phyloP scores from a whole-genome alignment of 345 rosid species.

The Citrus glauca region DNA sequence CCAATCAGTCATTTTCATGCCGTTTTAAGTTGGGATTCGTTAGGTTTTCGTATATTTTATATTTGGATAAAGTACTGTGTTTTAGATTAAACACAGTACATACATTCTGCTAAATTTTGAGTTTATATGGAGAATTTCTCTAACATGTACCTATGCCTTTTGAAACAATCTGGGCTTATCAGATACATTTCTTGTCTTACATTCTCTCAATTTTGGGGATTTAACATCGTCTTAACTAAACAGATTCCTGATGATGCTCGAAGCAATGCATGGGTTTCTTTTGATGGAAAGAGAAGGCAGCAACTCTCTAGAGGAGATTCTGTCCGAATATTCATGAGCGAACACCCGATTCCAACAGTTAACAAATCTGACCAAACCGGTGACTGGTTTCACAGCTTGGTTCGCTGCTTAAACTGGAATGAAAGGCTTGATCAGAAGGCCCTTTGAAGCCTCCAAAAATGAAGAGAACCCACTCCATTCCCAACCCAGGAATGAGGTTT shows the following conservation, averaged over 20 bases:
- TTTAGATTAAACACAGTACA: background rate
- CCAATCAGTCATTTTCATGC: background rate
- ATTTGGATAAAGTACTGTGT: no score
- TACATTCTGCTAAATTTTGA: background rate
- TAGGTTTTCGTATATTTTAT: background rate
- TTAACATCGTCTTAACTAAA: background rate
- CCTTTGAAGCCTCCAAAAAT: slow-evolving; percentile 30
- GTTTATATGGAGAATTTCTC: background rate
- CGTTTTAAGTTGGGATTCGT: background rate
- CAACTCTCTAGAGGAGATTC: slow-evolving; percentile 97
- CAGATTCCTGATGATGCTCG: slow-evolving; percentile 94
- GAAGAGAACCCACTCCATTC: slow-evolving; percentile 9
- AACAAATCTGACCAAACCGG: slow-evolving; percentile 94
- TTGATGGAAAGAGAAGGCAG: slow-evolving; percentile 96
- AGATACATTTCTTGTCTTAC: background rate
- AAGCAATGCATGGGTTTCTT: slow-evolving; percentile 99
- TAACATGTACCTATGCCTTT: background rate
- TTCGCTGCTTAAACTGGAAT: slow-evolving; percentile 97
- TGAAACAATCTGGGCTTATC: background rate
- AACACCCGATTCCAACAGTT: slow-evolving; percentile 95
- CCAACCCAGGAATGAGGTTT: slow-evolving; percentile 13
- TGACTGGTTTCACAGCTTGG: slow-evolving; percentile 93
- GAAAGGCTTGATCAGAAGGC: slow-evolving; percentile 95
- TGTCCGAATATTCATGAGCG: slow-evolving; percentile 83
- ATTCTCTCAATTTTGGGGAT: background rate